Base-by-base conservation (phyloP, 306 rosid species). In the Prunus fruticosa region DNA sequence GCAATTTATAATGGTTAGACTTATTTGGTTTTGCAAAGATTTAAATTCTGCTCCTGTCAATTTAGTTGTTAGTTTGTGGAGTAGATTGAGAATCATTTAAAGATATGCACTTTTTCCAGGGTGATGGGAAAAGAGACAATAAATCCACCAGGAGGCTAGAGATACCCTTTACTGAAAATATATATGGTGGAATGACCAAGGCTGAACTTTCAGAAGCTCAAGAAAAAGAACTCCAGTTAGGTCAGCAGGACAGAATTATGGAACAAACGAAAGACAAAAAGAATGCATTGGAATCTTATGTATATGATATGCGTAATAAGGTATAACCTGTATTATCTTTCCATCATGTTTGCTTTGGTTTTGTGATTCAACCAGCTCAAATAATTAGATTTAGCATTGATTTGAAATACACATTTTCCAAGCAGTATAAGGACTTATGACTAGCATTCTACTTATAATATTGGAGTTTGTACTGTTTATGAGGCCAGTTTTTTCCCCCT, bases 251-350 rank as follows among this genome's bases (percentile, higher is more conserved):
- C 84, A 87, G 81, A 78, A 80, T 75, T 16, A 86, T 96, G 87
- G 99, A 96, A 88, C 91, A 67, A 78, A 91, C 99, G 49, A 96
- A 92, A 83, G 88, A 89, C 41, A 91, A 82, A 91, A 96, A 96
- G 89, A 96, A 96, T 67, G 91, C 85, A 22, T 82, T 96, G 81
- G 99, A 96, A 81, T 92, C 99, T 47, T 96, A 91, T 49, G 97
- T 96, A 67, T 96, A 96, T 83, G 98, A 96, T 25, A 96, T 84
- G 91, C 87, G 98, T 80, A 92, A 82, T 81, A 96, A 96, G 98
- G 99, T 96, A 88, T 68, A 46, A 54, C 52, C 57, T 77, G 52
- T 78, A 41, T 78, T 70, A 54, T 75, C 56, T 69, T 74, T 73
- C 58, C 66, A 69, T 58, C 20, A 45, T 43, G 43, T 65, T 45